Evolutionary conservation across 371 early-diverging fungal species (phyloP), one percentile per base, ranked within the genome.

Genomic region (Mortierella sp.): DNA sequence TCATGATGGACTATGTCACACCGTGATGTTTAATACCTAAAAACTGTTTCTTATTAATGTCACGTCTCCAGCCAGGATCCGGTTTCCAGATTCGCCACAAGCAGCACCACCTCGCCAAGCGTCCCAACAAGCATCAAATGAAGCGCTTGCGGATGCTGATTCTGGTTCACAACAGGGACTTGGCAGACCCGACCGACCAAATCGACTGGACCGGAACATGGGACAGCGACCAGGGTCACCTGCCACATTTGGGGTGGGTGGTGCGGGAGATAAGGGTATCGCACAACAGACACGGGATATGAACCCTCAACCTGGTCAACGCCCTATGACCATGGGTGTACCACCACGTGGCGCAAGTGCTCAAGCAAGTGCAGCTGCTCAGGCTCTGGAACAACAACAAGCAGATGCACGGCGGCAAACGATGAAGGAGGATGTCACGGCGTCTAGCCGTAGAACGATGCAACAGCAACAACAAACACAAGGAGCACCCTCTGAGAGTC

Each of bases 181-280:
- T 21, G 24, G 45, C 45, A 34, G 41, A 23, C 55, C 65, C 0
- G 56, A 59, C 8, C 60, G 72, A 2, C 72, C 73, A 16, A 64
- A 54, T 9, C 58, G 73, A 18, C 64, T 64, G 2, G 74, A 67
- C 10, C 67, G 74, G 10, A 34, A 34, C 5, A 28, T 55, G 21
- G 64, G 67, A 2, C 74, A 67, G 14, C 50, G 74, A 26, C 64
- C 74, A 6, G 12, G 52, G 10, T 73, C 74, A 13, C 74, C 74
- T 2, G 74, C 64, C 1, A 56, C 64, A 0, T 67, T 64, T 53
- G 69, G 43, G 7, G 24, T 53, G 10, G 39, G 13, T 4, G 60
- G 52, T 2, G 24, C 14, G 2, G 26, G 12, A 21, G 60, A 51
- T 16, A 5, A 46, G 1, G 55, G 28, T 23, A 54, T 66, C 26